A percentile compares a stretch with the other conserved stretches of the same genome.
Conservation (phyloP, 164 flowering plant genomes). For the Chimonanthus praecox region DNA sequence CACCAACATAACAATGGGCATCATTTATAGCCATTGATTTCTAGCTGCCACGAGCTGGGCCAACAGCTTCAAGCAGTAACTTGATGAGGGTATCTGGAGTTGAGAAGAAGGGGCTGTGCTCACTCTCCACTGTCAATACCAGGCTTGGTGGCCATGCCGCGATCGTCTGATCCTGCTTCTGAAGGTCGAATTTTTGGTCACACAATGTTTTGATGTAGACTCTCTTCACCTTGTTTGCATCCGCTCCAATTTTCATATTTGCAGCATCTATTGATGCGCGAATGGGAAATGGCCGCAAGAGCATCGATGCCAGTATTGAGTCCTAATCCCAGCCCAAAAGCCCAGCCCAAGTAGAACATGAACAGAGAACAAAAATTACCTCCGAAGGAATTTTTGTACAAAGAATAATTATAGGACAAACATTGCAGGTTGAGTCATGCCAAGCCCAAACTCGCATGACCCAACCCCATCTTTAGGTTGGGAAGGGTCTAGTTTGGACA, state of each 20-base stretch:
- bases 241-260: slow-evolving; percentile 8
- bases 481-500: too few species aligned
- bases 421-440: too few species aligned
- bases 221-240: slow-evolving; percentile 34
- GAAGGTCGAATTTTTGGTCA: slow-evolving; percentile 47
- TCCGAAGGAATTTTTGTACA: too few species aligned
- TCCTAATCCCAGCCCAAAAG: background rate
- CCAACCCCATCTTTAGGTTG: too few species aligned
- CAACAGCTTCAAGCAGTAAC: slow-evolving; percentile 44
- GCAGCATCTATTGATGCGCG: slow-evolving; percentile 12
- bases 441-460: too few species aligned
- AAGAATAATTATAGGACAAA: too few species aligned
- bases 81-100: slow-evolving; percentile 48
- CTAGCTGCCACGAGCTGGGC: background rate
- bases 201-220: slow-evolving; percentile 57
- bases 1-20: too few species aligned
- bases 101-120: slow-evolving; percentile 86
- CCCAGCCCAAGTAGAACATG: background rate
- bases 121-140: slow-evolving; percentile 54
- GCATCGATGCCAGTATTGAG: background rate
- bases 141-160: slow-evolving; percentile 62
- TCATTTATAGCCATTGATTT: too few species aligned
- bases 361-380: too few species aligned
- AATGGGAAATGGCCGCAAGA: background rate
- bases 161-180: slow-evolving; percentile 66